A percentile compares a stretch with the other conserved stretches of the same genome.
Evolutionary conservation across 495 filamentous ascomycete species (phyloP).

Genomic region (Gamarada debralockiae): DNA sequence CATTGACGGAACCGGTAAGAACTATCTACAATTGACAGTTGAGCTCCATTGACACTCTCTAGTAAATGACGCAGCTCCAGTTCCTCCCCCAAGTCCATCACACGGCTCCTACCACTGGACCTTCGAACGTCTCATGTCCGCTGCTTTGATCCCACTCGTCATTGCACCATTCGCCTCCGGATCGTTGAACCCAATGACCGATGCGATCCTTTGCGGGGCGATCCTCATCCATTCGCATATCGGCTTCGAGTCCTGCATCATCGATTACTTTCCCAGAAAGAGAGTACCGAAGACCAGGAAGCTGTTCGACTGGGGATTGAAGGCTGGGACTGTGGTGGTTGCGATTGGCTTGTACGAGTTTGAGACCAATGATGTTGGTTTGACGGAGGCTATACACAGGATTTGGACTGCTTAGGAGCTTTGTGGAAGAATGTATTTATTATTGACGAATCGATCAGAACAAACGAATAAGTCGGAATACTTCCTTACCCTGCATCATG

Average conservation of each 20-base stretch:
- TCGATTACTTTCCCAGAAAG: constrained; percentile 82
- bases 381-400: constrained; percentile 83
- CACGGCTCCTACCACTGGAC: constrained; percentile 98
- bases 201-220: constrained; percentile 78
- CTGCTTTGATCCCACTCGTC: constrained; percentile 77
- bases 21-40: constrained; percentile 1
- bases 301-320: constrained; percentile 70
- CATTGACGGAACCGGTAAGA: constrained; percentile 75
- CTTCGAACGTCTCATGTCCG: constrained; percentile 82
- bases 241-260: constrained; percentile 84
- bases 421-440: constrained; percentile 15
- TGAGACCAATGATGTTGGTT: constrained; percentile 97
- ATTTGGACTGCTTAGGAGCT: constrained; percentile 68
- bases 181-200: constrained; percentile 82
- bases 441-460: not conserved
- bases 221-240: constrained; percentile 91
- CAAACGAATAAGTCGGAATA: too few species aligned
- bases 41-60: constrained; percentile 24
- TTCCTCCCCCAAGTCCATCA: constrained; percentile 65
- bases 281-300: constrained; percentile 63
- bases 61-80: constrained; percentile 83
- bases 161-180: constrained; percentile 89
- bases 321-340: constrained; percentile 71
- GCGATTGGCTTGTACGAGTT: constrained; percentile 94
- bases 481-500: too few species aligned